Percentiles rank a stretch among this genome's conserved stretches.
Conservation (phyloP, 768 basidiomycete species). For the Galerina marginata region DNA sequence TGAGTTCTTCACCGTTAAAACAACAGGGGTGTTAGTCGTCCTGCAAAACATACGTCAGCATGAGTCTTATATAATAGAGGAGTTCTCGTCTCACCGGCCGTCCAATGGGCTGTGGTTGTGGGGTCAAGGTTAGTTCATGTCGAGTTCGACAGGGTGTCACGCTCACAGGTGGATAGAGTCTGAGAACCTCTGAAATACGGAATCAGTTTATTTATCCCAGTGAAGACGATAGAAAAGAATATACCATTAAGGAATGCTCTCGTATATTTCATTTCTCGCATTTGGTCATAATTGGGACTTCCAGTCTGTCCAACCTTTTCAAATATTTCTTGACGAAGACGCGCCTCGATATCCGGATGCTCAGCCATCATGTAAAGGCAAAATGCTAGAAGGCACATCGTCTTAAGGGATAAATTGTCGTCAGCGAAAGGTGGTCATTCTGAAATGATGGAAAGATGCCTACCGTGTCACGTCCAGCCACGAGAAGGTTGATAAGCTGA, state of each 20-base stretch:
- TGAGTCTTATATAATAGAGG: background rate
- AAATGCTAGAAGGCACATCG: constrained; percentile 45
- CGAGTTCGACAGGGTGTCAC: constrained; percentile 2
- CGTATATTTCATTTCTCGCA: constrained; percentile 49
- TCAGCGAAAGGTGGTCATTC: background rate
- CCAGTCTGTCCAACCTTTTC: constrained; percentile 39
- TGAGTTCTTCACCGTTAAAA: constrained; percentile 28
- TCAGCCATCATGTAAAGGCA: constrained; percentile 47
- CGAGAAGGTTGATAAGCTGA: constrained; percentile 49
- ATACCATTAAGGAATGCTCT: constrained; percentile 37
- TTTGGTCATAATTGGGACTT: constrained; percentile 47
- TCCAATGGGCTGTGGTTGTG: background rate
- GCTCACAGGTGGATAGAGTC: constrained; percentile 44
- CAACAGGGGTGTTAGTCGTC: constrained; percentile 32
- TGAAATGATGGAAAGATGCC: background rate
- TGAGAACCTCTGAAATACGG: constrained; percentile 42
- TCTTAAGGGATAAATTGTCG: constrained; percentile 26
- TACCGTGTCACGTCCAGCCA: constrained; percentile 57
- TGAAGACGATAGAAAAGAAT: background rate
- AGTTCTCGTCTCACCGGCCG: background rate
- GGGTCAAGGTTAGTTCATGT: background rate
- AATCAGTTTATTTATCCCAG: no score
- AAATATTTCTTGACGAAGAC: constrained; percentile 46
- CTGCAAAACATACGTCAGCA: constrained; percentile 15
- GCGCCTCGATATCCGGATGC: constrained; percentile 42